phyloP scores from a whole-genome alignment of 208 protist species.

The Leishmania amazonensis region DNA sequence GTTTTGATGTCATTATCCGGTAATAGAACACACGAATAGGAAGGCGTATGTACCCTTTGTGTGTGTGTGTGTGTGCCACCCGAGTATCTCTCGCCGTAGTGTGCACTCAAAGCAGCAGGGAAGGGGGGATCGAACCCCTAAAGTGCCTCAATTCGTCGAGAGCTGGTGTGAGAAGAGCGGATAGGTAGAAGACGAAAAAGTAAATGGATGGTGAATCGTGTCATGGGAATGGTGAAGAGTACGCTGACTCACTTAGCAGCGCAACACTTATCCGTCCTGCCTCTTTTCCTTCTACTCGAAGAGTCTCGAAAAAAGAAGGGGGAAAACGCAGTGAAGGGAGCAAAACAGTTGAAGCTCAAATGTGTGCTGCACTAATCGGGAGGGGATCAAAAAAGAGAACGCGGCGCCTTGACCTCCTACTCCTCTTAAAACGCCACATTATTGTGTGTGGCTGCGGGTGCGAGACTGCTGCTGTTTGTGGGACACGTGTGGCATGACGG shows the following conservation, averaged over 20 bases:
- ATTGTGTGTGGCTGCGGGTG: background rate
- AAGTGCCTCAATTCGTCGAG: background rate
- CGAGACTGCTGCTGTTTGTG: background rate
- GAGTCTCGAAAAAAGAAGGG: background rate
- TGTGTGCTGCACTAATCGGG: background rate
- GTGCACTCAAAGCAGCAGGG: background rate
- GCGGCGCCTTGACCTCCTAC: background rate
- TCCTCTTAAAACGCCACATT: background rate
- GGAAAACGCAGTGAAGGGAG: background rate
- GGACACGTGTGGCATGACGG: background rate
- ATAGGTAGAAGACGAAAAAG: background rate
- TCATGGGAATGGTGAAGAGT: background rate
- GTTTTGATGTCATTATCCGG: background rate
- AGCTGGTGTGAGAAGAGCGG: background rate
- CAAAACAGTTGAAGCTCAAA: background rate
- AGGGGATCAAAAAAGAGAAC: background rate
- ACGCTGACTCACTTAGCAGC: background rate
- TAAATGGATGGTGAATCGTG: background rate
- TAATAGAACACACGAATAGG: background rate
- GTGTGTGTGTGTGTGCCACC: background rate
- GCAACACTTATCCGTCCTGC: too few relatives aligned
- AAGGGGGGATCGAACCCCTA: background rate
- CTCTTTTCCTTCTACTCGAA: background rate
- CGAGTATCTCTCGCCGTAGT: background rate
- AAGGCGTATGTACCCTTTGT: too few relatives aligned